A percentile compares a stretch with the other conserved stretches of the same genome.
phyloP scores from a whole-genome alignment of 495 filamentous ascomycete genomes.

The Lophiostoma macrostomum region DNA sequence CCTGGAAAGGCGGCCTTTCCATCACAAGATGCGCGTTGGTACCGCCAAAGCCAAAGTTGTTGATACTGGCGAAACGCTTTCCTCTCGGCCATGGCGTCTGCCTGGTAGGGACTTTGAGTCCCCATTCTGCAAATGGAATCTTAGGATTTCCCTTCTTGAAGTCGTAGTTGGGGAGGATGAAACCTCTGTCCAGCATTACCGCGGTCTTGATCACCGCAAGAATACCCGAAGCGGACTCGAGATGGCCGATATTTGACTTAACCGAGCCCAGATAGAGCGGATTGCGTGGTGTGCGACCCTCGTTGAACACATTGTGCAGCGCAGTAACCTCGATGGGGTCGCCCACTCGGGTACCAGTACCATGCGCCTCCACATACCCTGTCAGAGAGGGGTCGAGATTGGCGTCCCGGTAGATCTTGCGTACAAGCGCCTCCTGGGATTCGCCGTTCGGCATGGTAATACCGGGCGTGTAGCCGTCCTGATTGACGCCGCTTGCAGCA shows the following conservation, averaged over 20 bases:
- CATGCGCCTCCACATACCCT: slow-evolving; percentile 13
- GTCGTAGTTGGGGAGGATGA: background rate
- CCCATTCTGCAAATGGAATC: background rate
- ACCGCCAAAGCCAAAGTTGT: slow-evolving; percentile 30
- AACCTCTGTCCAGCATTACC: background rate
- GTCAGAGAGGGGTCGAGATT: background rate
- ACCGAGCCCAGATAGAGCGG: slow-evolving; percentile 37
- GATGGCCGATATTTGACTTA: slow-evolving; percentile 53
- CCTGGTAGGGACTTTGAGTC: background rate
- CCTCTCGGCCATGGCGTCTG: slow-evolving; percentile 25
- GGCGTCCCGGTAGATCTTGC: background rate
- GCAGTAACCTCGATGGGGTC: slow-evolving; percentile 16
- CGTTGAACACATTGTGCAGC: background rate
- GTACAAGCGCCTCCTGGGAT: slow-evolving; percentile 10
- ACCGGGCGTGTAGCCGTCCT: background rate
- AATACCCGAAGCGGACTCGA: slow-evolving; percentile 49
- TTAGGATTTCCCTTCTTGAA: slow-evolving; percentile 13
- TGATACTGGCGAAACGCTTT: slow-evolving; percentile 33
- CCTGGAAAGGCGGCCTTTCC: slow-evolving; percentile 9
- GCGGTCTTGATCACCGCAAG: slow-evolving; percentile 48
- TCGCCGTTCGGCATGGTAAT: slow-evolving; percentile 13
- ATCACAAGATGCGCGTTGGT: slow-evolving; percentile 23
- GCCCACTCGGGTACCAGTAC: slow-evolving; percentile 15
- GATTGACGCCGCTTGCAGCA: slow-evolving; percentile 37
- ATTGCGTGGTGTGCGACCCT: background rate